Evolutionary conservation across 805 yeast species (phyloP).

Genomic region (Sugiyamaella mastotermitis): DNA sequence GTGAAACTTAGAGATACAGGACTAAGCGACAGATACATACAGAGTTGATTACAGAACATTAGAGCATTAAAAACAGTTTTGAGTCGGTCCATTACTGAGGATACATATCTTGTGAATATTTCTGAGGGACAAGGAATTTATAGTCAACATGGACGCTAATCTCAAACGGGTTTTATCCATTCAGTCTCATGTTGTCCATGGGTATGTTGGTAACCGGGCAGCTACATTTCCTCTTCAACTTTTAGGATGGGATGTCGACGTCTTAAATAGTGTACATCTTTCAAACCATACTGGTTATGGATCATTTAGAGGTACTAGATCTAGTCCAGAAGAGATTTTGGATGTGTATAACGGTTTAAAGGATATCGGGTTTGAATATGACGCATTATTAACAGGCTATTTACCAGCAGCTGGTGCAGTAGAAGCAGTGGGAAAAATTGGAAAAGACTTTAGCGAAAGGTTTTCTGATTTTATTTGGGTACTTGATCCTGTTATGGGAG

Average conservation of each 20-base stretch:
- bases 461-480: conserved; percentile 43
- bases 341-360: conserved; percentile 52
- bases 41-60: too few relatives aligned
- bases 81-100: too few relatives aligned
- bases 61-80: too few relatives aligned
- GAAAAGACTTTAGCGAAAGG: conserved; percentile 29
- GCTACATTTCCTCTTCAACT: conserved; percentile 85
- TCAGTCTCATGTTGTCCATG: conserved; percentile 92
- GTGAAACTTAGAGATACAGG: too few relatives aligned
- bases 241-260: conserved; percentile 90
- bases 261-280: conserved; percentile 78
- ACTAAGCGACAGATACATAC: too few relatives aligned
- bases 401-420: conserved; percentile 58
- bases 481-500: conserved; percentile 90
- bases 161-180: conserved; percentile 44
- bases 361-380: conserved; percentile 46
- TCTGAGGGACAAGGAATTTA: too few relatives aligned
- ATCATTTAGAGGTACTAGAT: conserved; percentile 50
- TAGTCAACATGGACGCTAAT: too few relatives aligned
- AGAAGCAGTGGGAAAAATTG: conserved; percentile 41
- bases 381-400: conserved; percentile 75
- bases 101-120: too few relatives aligned
- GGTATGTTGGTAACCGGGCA: conserved; percentile 90
- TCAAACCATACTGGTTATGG: conserved; percentile 94
- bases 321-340: conserved; percentile 39